phyloP scores from a whole-genome alignment of 768 basidiomycete genomes.

The Tephrocybe sp. region DNA sequence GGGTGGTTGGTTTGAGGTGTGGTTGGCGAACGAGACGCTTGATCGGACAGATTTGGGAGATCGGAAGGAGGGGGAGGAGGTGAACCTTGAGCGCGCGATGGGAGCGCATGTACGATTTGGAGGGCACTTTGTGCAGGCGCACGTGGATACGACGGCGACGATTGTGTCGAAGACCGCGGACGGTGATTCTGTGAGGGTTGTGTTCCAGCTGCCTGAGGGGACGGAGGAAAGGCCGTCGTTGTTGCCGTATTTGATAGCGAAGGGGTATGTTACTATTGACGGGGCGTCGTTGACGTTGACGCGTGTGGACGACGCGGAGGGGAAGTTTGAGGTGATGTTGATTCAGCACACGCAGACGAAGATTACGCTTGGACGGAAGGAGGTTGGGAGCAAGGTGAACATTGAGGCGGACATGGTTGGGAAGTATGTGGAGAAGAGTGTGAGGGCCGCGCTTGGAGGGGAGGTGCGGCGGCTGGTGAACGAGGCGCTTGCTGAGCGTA shows the following conservation, averaged over 20 bases:
- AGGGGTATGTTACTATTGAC: slow-evolving; percentile 94
- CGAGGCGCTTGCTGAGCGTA: slow-evolving; percentile 47
- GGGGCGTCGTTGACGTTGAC: slow-evolving; percentile 93
- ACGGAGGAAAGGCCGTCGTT: slow-evolving; percentile 63
- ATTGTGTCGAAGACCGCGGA: slow-evolving; percentile 65
- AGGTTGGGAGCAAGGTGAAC: slow-evolving; percentile 80
- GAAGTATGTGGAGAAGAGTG: slow-evolving; percentile 87
- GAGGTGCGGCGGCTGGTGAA: slow-evolving; percentile 60
- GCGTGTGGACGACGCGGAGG: slow-evolving; percentile 56
- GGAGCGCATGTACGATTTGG: slow-evolving; percentile 88
- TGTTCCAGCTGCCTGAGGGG: slow-evolving; percentile 72
- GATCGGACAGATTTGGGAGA: slow-evolving; percentile 88
- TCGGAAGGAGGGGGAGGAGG: slow-evolving; percentile 69
- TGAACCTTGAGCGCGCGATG: slow-evolving; percentile 96
- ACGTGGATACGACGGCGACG: slow-evolving; percentile 87
- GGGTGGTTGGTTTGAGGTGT: slow-evolving; percentile 88
- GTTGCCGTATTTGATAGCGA: slow-evolving; percentile 82
- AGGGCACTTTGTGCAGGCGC: slow-evolving; percentile 98
- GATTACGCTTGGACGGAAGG: slow-evolving; percentile 76
- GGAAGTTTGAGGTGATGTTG: slow-evolving; percentile 88
- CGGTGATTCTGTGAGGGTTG: slow-evolving; percentile 84
- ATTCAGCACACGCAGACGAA: slow-evolving; percentile 91
- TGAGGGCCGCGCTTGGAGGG: slow-evolving; percentile 66
- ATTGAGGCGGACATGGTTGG: slow-evolving; percentile 95
- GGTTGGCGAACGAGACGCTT: slow-evolving; percentile 94